Percentiles rank a stretch among this genome's conserved stretches.
phyloP scores from a whole-genome alignment of 331 rosid species.

The Ulmus americana region DNA sequence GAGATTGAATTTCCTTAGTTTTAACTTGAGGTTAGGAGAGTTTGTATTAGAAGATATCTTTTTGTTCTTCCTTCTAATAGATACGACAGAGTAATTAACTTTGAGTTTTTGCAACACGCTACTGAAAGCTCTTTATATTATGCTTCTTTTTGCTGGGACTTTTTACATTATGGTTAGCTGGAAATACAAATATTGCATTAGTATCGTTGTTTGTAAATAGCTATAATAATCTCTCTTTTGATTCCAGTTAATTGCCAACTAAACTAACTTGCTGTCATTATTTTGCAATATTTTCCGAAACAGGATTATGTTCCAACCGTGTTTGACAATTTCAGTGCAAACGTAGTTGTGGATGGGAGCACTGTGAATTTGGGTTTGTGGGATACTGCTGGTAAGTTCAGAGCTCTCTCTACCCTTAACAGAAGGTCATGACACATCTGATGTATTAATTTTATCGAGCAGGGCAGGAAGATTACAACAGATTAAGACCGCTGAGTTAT shows the following conservation, averaged over 20 bases:
- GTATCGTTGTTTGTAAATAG: no score
- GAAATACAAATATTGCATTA: no score
- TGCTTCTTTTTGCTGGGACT: background rate
- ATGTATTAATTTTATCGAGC: slow-evolving; percentile 38
- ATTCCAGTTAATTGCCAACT: no score
- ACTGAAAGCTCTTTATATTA: background rate
- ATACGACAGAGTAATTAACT: background rate
- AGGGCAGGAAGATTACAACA: slow-evolving; percentile 98
- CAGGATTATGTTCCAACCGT: slow-evolving; percentile 99
- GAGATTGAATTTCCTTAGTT: background rate
- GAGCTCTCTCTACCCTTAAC: background rate
- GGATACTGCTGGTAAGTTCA: slow-evolving; percentile 83
- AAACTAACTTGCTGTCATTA: slow-evolving; percentile 29
- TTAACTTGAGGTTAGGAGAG: background rate
- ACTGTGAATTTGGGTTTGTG: slow-evolving; percentile 93
- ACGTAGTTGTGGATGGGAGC: slow-evolving; percentile 95
- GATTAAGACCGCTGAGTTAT: slow-evolving; percentile 92
- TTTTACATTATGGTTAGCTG: slow-evolving; percentile 1
- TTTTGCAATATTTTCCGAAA: slow-evolving; percentile 25
- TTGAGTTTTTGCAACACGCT: background rate
- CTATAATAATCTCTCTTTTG: no score
- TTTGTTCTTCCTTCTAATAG: background rate
- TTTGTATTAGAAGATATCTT: background rate
- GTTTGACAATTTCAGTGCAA: slow-evolving; percentile 96
- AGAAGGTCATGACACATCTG: slow-evolving; percentile 6